Conservation (phyloP, 495 filamentous ascomycete genomes). For the Podospora appendiculata region DNA sequence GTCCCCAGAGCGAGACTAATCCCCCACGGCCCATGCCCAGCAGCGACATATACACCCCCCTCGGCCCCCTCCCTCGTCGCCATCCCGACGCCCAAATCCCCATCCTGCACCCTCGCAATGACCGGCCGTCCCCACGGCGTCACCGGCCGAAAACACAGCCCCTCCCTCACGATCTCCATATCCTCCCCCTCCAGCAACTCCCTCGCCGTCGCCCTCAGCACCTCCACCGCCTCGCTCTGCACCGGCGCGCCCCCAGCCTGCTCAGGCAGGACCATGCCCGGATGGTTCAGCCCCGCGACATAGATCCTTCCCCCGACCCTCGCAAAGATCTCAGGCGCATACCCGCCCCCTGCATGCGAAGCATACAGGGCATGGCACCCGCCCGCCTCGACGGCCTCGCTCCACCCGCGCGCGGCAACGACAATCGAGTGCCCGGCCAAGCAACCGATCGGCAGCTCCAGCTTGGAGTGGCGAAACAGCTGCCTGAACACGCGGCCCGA, state of each 20-base stretch:
- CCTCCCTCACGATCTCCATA: conserved; percentile 55
- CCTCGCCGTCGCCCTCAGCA: conserved; percentile 46
- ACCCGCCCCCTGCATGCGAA: conserved; percentile 39
- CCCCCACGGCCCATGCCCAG: conserved; percentile 72
- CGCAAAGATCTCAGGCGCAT: conserved; percentile 68
- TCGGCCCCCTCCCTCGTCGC: conserved; percentile 33
- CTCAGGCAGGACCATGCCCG: conserved; percentile 48
- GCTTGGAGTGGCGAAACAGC: conserved; percentile 51
- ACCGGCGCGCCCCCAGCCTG: conserved; percentile 40
- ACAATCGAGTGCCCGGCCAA: conserved; percentile 69
- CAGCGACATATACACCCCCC: conserved; percentile 62
- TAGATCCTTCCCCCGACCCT: conserved; percentile 60
- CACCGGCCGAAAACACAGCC: conserved; percentile 67
- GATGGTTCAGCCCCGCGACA: conserved; percentile 63
- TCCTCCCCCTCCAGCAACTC: conserved; percentile 48
- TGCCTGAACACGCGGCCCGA: conserved; percentile 50
- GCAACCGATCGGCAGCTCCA: conserved; percentile 46
- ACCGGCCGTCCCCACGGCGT: conserved; percentile 55
- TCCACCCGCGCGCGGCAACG: conserved; percentile 54
- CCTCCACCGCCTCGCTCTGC: conserved; percentile 37
- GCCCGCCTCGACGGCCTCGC: conserved; percentile 16
- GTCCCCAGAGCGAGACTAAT: conserved; percentile 56
- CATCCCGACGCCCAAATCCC: conserved; percentile 38
- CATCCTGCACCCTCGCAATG: conserved; percentile 46
- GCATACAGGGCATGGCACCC: conserved; percentile 68